Conservation (phyloP, 306 rosid species). For the Malus fusca region DNA sequence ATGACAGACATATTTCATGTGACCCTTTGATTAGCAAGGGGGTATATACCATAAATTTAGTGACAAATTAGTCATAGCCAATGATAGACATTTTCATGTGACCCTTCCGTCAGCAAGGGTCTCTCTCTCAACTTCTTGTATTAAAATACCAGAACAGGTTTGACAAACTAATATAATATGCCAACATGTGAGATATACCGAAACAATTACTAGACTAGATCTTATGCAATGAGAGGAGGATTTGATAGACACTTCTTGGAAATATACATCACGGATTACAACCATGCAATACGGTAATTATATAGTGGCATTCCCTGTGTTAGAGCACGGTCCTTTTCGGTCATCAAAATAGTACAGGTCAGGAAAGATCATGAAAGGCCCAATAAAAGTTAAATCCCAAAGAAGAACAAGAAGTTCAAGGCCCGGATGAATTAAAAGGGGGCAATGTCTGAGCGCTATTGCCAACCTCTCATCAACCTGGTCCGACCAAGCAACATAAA, state of each 20-base stretch:
- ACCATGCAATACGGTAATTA: neutral
- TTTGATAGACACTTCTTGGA: constrained; percentile 10
- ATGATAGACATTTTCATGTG: neutral
- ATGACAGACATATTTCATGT: neutral
- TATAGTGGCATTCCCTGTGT: neutral
- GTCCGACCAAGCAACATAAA: too few relatives aligned
- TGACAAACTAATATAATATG: neutral
- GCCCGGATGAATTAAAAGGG: too few relatives aligned
- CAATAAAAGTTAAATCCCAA: too few relatives aligned
- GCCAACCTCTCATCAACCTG: too few relatives aligned
- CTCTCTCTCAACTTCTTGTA: neutral
- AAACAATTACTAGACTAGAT: constrained; percentile 3
- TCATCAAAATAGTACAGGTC: too few relatives aligned
- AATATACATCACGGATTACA: neutral
- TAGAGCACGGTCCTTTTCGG: too few relatives aligned
- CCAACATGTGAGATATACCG: constrained; percentile 11
- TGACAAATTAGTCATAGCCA: neutral
- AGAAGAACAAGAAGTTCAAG: too few relatives aligned
- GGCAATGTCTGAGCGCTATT: too few relatives aligned
- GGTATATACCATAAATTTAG: neutral
- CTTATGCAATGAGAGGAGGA: neutral
- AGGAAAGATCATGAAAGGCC: too few relatives aligned
- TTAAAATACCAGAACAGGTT: neutral
- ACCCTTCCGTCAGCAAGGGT: neutral
- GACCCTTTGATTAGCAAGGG: neutral